Base-by-base conservation (phyloP, 78 protist species). In the Chrysochromulina parva region DNA sequence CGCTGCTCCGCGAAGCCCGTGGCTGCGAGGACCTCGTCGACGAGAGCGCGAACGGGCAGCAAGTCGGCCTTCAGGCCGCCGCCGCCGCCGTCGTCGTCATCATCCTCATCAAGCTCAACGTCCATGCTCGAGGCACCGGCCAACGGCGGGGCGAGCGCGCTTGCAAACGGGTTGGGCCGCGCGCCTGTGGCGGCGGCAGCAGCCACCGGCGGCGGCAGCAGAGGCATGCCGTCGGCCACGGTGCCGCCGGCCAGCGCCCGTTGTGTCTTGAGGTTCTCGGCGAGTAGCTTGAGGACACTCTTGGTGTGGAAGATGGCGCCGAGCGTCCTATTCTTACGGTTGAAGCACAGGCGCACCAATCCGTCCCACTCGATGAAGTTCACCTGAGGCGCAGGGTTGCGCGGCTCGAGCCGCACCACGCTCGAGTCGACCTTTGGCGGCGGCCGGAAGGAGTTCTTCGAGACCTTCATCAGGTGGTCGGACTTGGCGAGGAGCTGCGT, bases 391-490 rank as follows among this genome's bases (percentile, higher is more conserved):
- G 97, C 98, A 4, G 99, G 99, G 65, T 94, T 91, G 76, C 85
- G 73, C 73, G 99, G 99, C 80, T 94, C 97, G 50, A 99, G 94
- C 65, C 96, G 85, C 55, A 99, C 98, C 11, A 99, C 99, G 13
- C 94, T 62, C 24, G 99, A 98, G 66, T 99, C 99, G 28, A 99
- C 99, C 65, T 99, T 97, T 22, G 99, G 99, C 20, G 99, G 99
- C 28, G 99, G 99, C 28, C 97, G 91, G 97, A 98, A 99, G 90
- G 95, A 94, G 91, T 95, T 96, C 78, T 93, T 94, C 26, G 84
- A 88, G 13, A 91, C 90, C 93, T 98, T 98, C 94, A 98, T 92
- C 59, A 97, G 80, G 69, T 98, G 99, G 57, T 91, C 87, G 19
- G 94, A 94, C 28, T 92, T 90, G 59, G 98, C 88, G 16, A 99